Evolutionary conservation across 208 protist genomes (phyloP).

Genomic region (Acanthamoeba rhysodes): DNA sequence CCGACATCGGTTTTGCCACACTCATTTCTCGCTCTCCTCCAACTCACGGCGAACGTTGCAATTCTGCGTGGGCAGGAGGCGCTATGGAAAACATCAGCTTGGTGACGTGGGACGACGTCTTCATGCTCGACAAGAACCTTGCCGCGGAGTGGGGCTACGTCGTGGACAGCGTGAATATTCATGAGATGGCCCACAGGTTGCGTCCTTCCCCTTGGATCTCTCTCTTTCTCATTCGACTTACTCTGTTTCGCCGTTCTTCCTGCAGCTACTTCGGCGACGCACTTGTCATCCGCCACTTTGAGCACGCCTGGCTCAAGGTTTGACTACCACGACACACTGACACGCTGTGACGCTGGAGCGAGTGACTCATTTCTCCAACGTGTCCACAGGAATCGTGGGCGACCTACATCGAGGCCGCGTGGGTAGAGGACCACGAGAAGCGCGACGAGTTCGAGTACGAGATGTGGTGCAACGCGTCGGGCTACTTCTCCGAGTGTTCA

Average conservation of each 20-base stretch:
- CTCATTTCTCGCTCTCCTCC: background rate
- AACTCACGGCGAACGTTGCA: background rate
- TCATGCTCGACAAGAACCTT: constrained; percentile 32
- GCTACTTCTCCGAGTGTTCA: constrained; percentile 45
- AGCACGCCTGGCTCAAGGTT: constrained; percentile 64
- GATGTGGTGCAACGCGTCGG: background rate
- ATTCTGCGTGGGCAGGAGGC: background rate
- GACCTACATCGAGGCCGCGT: constrained; percentile 52
- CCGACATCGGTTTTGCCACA: too few species aligned
- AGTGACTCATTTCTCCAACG: background rate
- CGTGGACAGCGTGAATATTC: background rate
- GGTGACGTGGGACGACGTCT: constrained; percentile 54
- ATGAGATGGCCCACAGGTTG: constrained; percentile 54
- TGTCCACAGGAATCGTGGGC: constrained; percentile 51
- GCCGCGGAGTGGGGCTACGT: constrained; percentile 47
- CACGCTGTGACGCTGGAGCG: too few species aligned
- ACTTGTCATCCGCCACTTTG: constrained; percentile 63
- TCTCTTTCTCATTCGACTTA: background rate
- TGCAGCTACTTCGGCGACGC: constrained; percentile 63
- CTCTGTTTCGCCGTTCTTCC: background rate
- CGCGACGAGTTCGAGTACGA: constrained; percentile 47
- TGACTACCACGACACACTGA: background rate
- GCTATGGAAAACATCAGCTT: constrained; percentile 70
- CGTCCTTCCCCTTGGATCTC: background rate
- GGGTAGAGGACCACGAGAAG: constrained; percentile 26